Conservation (phyloP, 192 early-diverging fungal genomes). For the Geranomyces michiganensis region DNA sequence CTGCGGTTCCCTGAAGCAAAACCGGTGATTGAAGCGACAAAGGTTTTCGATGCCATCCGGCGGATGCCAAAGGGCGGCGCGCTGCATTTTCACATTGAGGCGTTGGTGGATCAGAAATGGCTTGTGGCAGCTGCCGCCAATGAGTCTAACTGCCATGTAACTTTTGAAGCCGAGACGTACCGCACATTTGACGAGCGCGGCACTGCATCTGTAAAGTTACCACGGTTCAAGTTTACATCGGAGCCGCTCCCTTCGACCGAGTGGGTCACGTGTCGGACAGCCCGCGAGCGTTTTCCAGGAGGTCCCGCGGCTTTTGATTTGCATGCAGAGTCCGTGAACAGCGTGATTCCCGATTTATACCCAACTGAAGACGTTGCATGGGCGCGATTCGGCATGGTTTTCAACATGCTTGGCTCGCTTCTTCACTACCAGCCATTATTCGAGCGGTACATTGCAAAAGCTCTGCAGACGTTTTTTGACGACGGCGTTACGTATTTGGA, state of each 20-base stretch:
- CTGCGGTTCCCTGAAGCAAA: slow-evolving; percentile 21
- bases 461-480: neutral
- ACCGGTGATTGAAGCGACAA: slow-evolving; percentile 10
- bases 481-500: slow-evolving; percentile 16
- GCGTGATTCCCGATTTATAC: slow-evolving; percentile 3
- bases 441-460: slow-evolving; percentile 4
- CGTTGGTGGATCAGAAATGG: slow-evolving; percentile 3
- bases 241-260: neutral
- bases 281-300: neutral
- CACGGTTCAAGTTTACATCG: slow-evolving; percentile 1
- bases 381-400: slow-evolving; percentile 8
- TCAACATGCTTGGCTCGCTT: slow-evolving; percentile 1
- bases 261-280: neutral
- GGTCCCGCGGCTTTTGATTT: slow-evolving; percentile 13
- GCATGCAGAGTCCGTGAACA: neutral
- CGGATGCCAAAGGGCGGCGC: slow-evolving; percentile 1
- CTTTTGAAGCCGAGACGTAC: neutral
- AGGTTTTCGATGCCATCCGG: neutral
- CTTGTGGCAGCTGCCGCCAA: neutral
- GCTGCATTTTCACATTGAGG: neutral
- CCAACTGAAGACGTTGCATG: slow-evolving; percentile 14
- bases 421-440: slow-evolving; percentile 16
- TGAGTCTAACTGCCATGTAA: neutral
- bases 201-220: neutral
- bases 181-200: neutral